These are phyloP conservation scores for Rhizopogon parksii DNA, from an alignment of 1,284 basidiomycete species.

Conservation along the genomic window DNA sequence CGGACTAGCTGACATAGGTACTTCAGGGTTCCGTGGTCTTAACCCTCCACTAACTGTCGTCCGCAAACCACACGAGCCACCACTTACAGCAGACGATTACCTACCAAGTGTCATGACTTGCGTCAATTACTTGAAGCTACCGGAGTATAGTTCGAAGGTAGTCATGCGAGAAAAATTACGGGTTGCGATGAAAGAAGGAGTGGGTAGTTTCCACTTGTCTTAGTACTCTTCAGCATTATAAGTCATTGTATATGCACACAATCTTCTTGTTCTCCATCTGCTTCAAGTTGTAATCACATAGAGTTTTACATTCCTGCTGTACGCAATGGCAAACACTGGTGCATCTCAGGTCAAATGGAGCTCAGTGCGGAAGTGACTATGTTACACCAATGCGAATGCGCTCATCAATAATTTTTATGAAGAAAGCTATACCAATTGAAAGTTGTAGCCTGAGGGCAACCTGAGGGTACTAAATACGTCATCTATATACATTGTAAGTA, in stretches of 20 bases:
- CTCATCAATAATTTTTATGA: no score
- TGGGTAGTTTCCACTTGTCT: constrained; percentile 93
- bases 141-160: constrained; percentile 82
- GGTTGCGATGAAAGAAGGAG: constrained; percentile 83
- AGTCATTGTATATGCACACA: constrained; percentile 22
- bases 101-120: constrained; percentile 99
- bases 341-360: no score
- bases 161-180: constrained; percentile 76
- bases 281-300: not conserved
- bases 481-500: no score
- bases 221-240: constrained; percentile 31
- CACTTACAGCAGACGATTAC: constrained; percentile 88
- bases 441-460: no score
- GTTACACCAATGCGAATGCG: no score
- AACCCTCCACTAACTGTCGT: constrained; percentile 96
- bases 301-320: no score
- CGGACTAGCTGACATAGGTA: constrained; percentile 3
- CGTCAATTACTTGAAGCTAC: constrained; percentile 93
- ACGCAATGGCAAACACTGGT: no score
- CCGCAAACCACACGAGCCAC: constrained; percentile 90
- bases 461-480: no score
- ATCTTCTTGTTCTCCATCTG: constrained; percentile 11
- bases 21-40: constrained; percentile 84
- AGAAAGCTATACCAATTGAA: no score
- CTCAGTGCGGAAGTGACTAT: no score